These are phyloP conservation scores for Canavalia gladiata DNA, from an alignment of 306 rosid species.

Conservation along the genomic window DNA sequence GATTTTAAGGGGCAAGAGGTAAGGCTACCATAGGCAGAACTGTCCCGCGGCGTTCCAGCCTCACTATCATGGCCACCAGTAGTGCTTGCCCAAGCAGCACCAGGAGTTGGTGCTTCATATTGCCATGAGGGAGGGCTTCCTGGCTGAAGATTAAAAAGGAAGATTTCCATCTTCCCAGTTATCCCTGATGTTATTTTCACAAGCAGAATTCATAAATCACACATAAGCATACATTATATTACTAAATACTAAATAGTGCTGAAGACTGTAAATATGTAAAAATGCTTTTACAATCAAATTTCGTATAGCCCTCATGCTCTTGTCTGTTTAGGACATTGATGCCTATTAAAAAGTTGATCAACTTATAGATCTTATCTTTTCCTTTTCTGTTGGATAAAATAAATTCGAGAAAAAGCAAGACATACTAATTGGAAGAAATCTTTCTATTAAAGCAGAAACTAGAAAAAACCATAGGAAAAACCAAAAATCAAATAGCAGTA, in stretches of 20 bases:
- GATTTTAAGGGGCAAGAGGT: conserved; percentile 3
- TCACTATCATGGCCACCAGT: conserved; percentile 93
- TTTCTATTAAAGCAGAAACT: background rate
- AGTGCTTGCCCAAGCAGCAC: conserved; percentile 97
- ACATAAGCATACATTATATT: background rate
- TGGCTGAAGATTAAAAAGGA: conserved; percentile 61
- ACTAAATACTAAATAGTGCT: conserved; percentile 20
- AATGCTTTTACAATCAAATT: conserved; percentile 24
- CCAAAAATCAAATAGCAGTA: background rate
- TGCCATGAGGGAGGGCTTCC: conserved; percentile 96
- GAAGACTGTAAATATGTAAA: conserved; percentile 13
- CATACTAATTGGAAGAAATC: conserved; percentile 3
- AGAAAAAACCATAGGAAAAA: conserved; percentile 2
- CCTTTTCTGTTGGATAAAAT: conserved; percentile 12
- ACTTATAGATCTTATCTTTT: background rate
- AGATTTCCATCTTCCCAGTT: conserved; percentile 98
- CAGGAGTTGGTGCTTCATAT: conserved; percentile 99
- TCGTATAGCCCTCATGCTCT: background rate
- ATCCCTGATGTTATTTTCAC: conserved; percentile 68
- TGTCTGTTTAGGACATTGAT: conserved; percentile 3
- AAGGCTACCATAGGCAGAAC: conserved; percentile 85
- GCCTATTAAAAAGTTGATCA: conserved; percentile 11
- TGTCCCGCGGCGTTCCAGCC: conserved; percentile 93
- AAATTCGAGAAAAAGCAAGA: background rate
- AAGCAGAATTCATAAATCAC: conserved; percentile 46